Evolutionary conservation across 1,139 yeast species (phyloP), one percentile per base, ranked within the genome.

Genomic region (Debaryomycetaceae sp.): DNA sequence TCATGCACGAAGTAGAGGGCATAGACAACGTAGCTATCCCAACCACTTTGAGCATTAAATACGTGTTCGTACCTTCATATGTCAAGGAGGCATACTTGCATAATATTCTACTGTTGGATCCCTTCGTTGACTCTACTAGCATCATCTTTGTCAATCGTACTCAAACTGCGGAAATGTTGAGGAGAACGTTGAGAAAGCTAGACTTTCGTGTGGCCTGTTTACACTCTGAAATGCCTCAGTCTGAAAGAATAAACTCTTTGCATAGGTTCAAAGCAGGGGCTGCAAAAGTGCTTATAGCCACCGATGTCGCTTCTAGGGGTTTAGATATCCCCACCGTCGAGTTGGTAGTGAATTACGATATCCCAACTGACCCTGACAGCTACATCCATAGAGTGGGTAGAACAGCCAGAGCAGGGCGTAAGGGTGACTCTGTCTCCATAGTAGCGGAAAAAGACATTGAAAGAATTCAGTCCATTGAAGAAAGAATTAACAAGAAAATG

Each of bases 381-480:
- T 94, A 86, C 55, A 87, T 92, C 42, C 99, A 92, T 66, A 75
- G 99, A 60, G 96, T 91, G n/a, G 99, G 99, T 75, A 88, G 99
- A 80, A 92, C 98, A 15, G 99, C 98, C n/a, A 86, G 99, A 75
- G 98, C 98, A 4, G 98, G 98, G 5, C 75, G 95, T 53, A 68
- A 70, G 40, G 78, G 78, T 49, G 70, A 67, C 40, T 65, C 77
- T 5, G 60, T 72, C 3, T 79, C 94, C 11, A 74, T 92, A 44
- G 84, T 92, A 5, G 79, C 95, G 1, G 96, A 91, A 53, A 80
- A 84, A 44, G 98, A 92, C 55, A 83, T 92, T 14, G 76, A 73
- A 19, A 75, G 98, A 53, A 77, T 92, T 8, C 78, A 87, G 49
- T 83, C 92, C 6, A 92, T 92, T 41, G 99, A 92, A 61, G 87